Percentiles rank a stretch among this genome's conserved stretches.
Evolutionary conservation across 2,329 filamentous ascomycete genomes (phyloP).

Genomic region (Didymella arachidicola): DNA sequence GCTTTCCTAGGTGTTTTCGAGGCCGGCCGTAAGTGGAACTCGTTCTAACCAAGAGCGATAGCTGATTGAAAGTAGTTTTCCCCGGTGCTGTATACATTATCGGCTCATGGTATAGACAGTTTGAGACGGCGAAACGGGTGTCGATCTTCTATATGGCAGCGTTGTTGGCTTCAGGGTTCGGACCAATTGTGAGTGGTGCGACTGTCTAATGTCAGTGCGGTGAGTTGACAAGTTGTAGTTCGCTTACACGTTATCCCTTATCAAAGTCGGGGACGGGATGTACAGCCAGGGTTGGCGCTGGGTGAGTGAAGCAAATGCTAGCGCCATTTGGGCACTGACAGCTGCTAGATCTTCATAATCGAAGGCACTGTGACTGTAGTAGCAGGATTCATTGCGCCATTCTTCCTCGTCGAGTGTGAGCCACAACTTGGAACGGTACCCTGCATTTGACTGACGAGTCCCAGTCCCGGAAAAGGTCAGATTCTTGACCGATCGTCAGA

Average conservation of each 20-base stretch:
- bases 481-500: constrained; percentile 40
- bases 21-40: constrained; percentile 29
- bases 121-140: constrained; percentile 36
- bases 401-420: constrained; percentile 39
- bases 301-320: not conserved
- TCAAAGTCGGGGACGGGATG: constrained; percentile 43
- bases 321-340: not conserved
- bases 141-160: constrained; percentile 41
- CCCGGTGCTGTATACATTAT: constrained; percentile 38
- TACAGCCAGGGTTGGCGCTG: constrained; percentile 45
- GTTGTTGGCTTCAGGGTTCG: constrained; percentile 42
- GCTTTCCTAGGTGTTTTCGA: constrained; percentile 36
- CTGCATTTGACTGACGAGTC: not conserved
- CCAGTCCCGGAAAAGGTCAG: constrained; percentile 38
- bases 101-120: constrained; percentile 38
- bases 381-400: constrained; percentile 29
- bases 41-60: too few relatives aligned
- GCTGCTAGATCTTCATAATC: constrained; percentile 32
- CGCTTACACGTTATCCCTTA: constrained; percentile 45
- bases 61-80: constrained; percentile 26
- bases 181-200: constrained; percentile 37
- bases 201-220: not conserved
- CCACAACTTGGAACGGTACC: too few relatives aligned
- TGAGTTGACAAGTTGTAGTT: constrained; percentile 26
- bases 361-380: constrained; percentile 33